phyloP scores from a whole-genome alignment of 306 rosid species.

The Sesbania bispinosa region DNA sequence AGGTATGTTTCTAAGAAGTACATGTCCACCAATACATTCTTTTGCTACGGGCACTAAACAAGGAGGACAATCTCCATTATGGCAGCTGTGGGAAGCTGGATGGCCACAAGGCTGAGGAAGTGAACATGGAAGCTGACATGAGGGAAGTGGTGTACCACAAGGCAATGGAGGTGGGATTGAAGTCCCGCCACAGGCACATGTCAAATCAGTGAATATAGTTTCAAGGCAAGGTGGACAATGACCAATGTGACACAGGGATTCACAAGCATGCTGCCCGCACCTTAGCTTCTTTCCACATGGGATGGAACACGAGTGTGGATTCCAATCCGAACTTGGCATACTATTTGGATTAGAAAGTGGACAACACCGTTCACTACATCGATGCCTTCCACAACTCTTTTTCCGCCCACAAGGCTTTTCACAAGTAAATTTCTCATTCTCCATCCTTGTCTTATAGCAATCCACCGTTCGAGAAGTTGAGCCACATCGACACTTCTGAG shows the following conservation, averaged over 20 bases:
- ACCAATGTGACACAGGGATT: conserved; percentile 81
- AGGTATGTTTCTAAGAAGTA: conserved; percentile 80
- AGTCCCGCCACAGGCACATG: conserved; percentile 80
- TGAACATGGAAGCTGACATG: conserved; percentile 83
- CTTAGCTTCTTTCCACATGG: conserved; percentile 75
- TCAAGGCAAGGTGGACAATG: conserved; percentile 93
- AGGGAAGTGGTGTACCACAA: conserved; percentile 78
- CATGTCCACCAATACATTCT: conserved; percentile 91
- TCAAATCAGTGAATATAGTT: conserved; percentile 78
- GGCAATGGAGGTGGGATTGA: conserved; percentile 90
- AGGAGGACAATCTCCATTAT: conserved; percentile 89
- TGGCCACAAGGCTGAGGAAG: conserved; percentile 89
- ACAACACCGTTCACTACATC: conserved; percentile 86
- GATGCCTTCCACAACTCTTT: conserved; percentile 92
- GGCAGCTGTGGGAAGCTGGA: conserved; percentile 87
- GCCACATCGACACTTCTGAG: conserved; percentile 78
- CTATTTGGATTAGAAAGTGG: conserved; percentile 61
- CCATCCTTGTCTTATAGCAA: conserved; percentile 58
- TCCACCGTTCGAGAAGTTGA: conserved; percentile 69
- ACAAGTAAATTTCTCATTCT: conserved; percentile 57
- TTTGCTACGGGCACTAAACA: conserved; percentile 79
- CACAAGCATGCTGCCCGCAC: conserved; percentile 87
- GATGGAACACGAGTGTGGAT: conserved; percentile 79
- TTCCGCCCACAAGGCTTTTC: conserved; percentile 79
- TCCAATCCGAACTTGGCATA: too few species aligned